These are phyloP conservation scores for Paramecium biaurelia DNA, from an alignment of 73 alveolate genomes.

Conservation along the genomic window DNA sequence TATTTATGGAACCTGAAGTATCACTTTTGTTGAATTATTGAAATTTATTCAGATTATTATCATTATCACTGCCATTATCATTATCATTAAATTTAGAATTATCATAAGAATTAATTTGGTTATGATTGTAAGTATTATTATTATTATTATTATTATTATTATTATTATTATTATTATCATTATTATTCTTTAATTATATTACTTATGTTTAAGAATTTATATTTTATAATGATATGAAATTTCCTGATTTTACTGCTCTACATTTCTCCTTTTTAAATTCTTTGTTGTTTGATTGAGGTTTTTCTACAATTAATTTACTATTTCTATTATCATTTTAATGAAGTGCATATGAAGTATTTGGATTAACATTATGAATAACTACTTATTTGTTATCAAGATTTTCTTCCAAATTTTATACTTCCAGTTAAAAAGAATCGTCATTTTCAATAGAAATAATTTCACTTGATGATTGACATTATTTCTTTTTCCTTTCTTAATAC, in stretches of 20 bases:
- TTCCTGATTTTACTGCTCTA: neutral
- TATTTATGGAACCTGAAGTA: neutral
- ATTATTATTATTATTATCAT: no score
- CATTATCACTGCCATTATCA: neutral
- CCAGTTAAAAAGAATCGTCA: neutral
- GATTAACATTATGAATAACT: neutral
- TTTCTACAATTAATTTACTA: neutral
- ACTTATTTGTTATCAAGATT: neutral
- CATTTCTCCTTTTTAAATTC: neutral
- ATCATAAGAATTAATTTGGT: neutral
- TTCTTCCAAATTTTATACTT: neutral
- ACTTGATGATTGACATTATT: neutral
- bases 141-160: neutral
- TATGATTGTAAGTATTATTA: neutral
- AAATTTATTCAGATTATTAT: neutral
- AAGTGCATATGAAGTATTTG: neutral
- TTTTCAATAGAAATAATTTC: neutral
- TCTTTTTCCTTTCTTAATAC: neutral
- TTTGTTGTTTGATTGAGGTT: neutral
- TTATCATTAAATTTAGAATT: neutral
- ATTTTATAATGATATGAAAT: neutral
- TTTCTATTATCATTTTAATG: neutral
- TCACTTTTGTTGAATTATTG: neutral
- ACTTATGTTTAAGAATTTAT: neutral
- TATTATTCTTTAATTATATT: neutral